Base-by-base conservation (phyloP, 805 yeast genomes). In the Maudiozyma turicensis region DNA sequence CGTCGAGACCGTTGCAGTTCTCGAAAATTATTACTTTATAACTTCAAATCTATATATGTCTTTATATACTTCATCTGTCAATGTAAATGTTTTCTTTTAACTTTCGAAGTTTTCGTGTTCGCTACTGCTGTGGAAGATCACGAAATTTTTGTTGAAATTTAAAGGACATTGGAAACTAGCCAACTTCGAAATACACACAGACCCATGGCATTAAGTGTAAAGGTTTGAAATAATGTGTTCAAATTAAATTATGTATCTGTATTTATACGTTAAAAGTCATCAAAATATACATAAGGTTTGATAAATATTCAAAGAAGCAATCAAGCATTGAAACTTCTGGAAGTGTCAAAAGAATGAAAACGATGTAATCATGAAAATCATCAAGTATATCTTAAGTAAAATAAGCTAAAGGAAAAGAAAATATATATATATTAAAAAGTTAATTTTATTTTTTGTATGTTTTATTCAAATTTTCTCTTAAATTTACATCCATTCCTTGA, bases 401-500 rank as follows among this genome's bases (percentile, higher is more conserved):
- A 35, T 35, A 9, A 35, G 38, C 38, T 35, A 35, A 35, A 35
- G 14, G 14, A 35, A 35, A 13, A n/a, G 15, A 35, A 13, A 35
- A 35, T 35, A 20, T 20, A 20, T 20, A 20, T 20, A 20, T 20
- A 40, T 9, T 10, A 10, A 40, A 10, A 40, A 10, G 37, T n/a
- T 10, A 34, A 34, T 6, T 20, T 2, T 38, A 38, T 38, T 38
- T 14, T 38, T 38, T 15, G 14, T 8, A 10, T 41, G 34, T 11
- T n/a, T 13, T 31, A 37, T 30, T n/a, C 11, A 31, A 31, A 28
- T 40, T 40, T 28, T 20, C 29, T 29, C 13, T n/a, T 14, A 29
- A 37, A 38, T 40, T 61, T 59, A 63, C 55, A 58, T 69, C 97
- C 98, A 91, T 62, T 77, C 67, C 77, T 91, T 91, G 84, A 88